Conservation (phyloP, 768 basidiomycete genomes). For the Suillus tomentosus region DNA sequence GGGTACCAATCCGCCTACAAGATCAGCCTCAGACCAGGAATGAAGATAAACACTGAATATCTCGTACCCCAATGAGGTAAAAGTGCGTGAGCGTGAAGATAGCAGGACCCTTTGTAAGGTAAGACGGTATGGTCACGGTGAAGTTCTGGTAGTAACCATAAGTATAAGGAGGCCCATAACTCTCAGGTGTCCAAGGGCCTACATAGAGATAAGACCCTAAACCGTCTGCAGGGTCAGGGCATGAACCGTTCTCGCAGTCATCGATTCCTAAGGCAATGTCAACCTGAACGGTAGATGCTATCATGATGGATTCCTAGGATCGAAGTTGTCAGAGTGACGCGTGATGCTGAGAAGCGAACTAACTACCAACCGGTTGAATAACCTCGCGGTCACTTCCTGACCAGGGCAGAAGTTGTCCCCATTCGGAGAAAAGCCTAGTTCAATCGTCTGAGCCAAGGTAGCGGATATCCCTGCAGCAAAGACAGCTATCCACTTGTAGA, state of each 20-base stretch:
- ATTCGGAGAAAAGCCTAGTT: slow-evolving; percentile 23
- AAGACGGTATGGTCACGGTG: slow-evolving; percentile 18
- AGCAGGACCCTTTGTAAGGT: slow-evolving; percentile 21
- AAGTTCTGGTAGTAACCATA: slow-evolving; percentile 34
- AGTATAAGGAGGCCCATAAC: slow-evolving; percentile 6
- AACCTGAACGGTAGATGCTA: slow-evolving; percentile 26
- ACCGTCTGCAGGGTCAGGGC: slow-evolving; percentile 22
- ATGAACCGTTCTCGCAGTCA: slow-evolving; percentile 23
- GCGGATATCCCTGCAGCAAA: slow-evolving; percentile 15
- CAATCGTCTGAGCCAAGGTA: slow-evolving; percentile 31
- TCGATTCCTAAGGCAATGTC: slow-evolving; percentile 31
- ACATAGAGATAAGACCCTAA: slow-evolving; percentile 32
- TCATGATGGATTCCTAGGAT: slow-evolving; percentile 19
- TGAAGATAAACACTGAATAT: background rate
- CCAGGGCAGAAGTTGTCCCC: slow-evolving; percentile 23
- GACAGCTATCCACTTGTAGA: slow-evolving; percentile 11
- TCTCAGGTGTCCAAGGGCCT: slow-evolving; percentile 29
- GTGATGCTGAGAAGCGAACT: background rate
- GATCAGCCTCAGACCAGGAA: background rate
- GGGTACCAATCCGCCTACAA: slow-evolving; percentile 26
- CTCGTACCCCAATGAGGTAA: slow-evolving; percentile 28
- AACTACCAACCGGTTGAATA: slow-evolving; percentile 23
- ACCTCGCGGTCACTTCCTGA: slow-evolving; percentile 23
- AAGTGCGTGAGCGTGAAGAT: slow-evolving; percentile 33
- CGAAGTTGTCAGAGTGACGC: background rate